phyloP scores from a whole-genome alignment of 305 asterid species.

The Caryopteris hybrid region DNA sequence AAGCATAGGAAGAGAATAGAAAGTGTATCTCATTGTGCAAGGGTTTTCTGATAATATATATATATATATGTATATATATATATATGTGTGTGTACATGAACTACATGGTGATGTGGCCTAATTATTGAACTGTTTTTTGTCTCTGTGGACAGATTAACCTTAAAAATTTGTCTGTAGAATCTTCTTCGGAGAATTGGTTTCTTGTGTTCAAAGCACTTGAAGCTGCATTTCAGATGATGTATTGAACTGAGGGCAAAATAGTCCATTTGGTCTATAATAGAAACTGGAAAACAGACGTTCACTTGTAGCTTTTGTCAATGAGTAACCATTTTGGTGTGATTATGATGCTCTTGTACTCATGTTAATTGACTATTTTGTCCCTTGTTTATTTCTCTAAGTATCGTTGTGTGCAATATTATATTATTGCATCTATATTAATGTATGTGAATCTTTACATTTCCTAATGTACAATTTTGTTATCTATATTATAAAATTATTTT shows the following conservation, averaged over 20 bases:
- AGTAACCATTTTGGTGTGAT: neutral
- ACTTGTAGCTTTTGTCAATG: neutral
- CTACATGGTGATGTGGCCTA: slow-evolving; percentile 17
- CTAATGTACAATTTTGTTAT: too few relatives aligned
- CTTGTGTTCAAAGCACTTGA: neutral
- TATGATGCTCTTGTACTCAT: neutral
- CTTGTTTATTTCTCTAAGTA: too few relatives aligned
- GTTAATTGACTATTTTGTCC: too few relatives aligned
- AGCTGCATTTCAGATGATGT: neutral
- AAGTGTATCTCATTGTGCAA: neutral
- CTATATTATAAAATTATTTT: too few relatives aligned
- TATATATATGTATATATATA: too few relatives aligned
- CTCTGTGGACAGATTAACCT: slow-evolving; percentile 18
- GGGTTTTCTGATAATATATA: neutral
- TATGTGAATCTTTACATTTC: too few relatives aligned
- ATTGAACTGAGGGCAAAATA: neutral
- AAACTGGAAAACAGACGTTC: neutral
- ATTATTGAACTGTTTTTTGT: slow-evolving; percentile 11
- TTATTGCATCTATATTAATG: too few relatives aligned
- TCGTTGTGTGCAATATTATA: too few relatives aligned
- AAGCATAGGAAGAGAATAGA: slow-evolving; percentile 12
- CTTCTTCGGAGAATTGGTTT: neutral
- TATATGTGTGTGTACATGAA: slow-evolving; percentile 25
- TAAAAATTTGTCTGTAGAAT: slow-evolving; percentile 13
- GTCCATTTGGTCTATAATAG: neutral